These are phyloP conservation scores for Beverwykella pulmonaria DNA, from an alignment of 495 filamentous ascomycete species.

Conservation along the genomic window DNA sequence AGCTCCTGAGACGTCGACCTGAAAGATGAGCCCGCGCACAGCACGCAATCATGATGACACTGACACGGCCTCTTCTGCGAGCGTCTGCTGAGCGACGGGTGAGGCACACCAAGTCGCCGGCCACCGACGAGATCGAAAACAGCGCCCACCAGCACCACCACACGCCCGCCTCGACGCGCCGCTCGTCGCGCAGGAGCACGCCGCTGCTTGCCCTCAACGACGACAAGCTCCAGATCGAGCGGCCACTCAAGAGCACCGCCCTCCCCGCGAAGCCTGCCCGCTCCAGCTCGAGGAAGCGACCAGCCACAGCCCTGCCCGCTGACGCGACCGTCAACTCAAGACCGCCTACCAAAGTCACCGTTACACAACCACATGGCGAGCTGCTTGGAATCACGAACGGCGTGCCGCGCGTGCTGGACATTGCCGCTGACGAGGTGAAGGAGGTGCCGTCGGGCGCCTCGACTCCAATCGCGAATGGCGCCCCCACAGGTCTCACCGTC, in stretches of 20 bases:
- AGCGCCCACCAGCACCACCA: conserved; percentile 8
- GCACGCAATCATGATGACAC: conserved; percentile 29
- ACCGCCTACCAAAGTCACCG: conserved; percentile 44
- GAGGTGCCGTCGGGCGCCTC: conserved; percentile 33
- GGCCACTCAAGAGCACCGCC: not conserved
- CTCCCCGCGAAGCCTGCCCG: conserved; percentile 10
- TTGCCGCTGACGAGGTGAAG: conserved; percentile 37
- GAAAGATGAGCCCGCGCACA: conserved; percentile 22
- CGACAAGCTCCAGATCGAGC: conserved; percentile 9
- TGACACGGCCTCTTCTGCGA: conserved; percentile 33
- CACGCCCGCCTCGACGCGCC: conserved; percentile 18
- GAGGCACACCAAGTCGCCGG: conserved; percentile 27
- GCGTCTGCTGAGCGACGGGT: conserved; percentile 27
- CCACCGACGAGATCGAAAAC: conserved; percentile 16
- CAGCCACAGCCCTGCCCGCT: conserved; percentile 22
- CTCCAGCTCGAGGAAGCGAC: conserved; percentile 27
- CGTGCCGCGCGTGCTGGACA: conserved; percentile 34
- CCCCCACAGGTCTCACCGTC: conserved; percentile 13
- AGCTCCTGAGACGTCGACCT: conserved; percentile 2
- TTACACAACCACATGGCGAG: conserved; percentile 42
- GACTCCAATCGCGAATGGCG: conserved; percentile 22
- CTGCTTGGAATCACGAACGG: conserved; percentile 45
- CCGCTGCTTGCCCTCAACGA: conserved; percentile 15
- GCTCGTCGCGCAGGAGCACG: conserved; percentile 10
- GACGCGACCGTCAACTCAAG: conserved; percentile 27